Base-by-base conservation (phyloP, 1,284 basidiomycete species). In the Rhodotorula sp. region DNA sequence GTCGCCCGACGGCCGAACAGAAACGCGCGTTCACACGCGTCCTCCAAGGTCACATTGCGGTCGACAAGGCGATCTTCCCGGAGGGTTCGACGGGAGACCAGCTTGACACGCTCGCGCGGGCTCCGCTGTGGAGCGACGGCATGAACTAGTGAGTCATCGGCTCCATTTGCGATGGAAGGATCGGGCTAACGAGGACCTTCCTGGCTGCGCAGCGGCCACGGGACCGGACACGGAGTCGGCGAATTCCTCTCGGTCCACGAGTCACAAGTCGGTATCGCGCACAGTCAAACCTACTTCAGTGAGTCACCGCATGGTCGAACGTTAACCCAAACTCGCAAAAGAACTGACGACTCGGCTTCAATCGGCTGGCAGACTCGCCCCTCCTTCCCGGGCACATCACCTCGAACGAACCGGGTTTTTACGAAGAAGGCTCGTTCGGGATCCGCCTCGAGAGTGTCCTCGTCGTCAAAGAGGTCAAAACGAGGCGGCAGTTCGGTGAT, bases 361-460 rank as follows among this genome's bases (percentile, higher is more conserved):
- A 8, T 34, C 34, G 34, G 34, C 34, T 8, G 34, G 34, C 34
- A 71, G 87, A 82, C 60, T 86, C 88, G 0, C 82, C 90, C 0
- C 80, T 97, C 69, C 89, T 90, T 78, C 83, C 86, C 5, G 93
- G 94, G 6, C 93, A 95, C 90, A 91, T 91, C 0, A 85, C 95
- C 34, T 93, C 92, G 0, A 95, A 97, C 79, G 92, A 99, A 78
- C 95, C 95, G 0, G 95, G 94, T 3, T 98, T 92, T 81, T 97
- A 97, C 80, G 55, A 88, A 21, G 93, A 95, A 76, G 93, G 93
- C 15, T 84, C 87, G 68, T 99, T 89, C 80, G 95, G 95, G 2
- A 93, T 98, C 76, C 89, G 95, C 1, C 92, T 95, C 76, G 95
- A 99, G 82, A 93, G 88, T 79, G 86, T 95, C 55, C 86, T 93